Base-by-base conservation (phyloP, 2,329 filamentous ascomycete species). In the Diaporthe sp. region DNA sequence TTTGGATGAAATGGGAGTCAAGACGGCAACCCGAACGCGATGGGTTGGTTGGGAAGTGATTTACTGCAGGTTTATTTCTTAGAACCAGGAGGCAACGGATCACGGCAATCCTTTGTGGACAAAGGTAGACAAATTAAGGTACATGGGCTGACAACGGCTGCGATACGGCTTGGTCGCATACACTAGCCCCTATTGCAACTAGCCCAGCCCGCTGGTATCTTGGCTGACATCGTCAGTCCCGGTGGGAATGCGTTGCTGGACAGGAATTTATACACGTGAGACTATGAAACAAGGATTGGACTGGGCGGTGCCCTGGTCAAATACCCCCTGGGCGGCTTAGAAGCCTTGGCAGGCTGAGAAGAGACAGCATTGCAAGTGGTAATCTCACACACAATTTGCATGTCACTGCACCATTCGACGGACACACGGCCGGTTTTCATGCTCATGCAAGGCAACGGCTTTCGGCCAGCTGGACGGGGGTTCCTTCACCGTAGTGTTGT, bases 221-320 rank as follows among this genome's bases (percentile, higher is more conserved):
- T 67, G 61, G 61, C 61, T 67, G 61, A 67, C 61, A 67, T 67
- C 61, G 61, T 52, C 30, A 35, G 15, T 19, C 28, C 61, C 15
- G 58, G 38, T 33, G 30, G 28, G 19, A 35, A 30, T 50, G 61
- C 61, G 42, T 66, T 25, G 58, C 42, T 35, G 19, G 19, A 50
- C 10, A 50, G 9, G 40, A 22, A 50, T 35, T 66, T 50, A 19
- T 66, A 66, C 42, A 66, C 42, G 42, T 66, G 61, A 66, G 61
- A 66, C 42, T n/a, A 35, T n/a, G 35, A 66, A 35, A n/a, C 45
- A 67, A 52, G 61, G 45, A 67, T 67, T 19, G 22, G 19, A 50
- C 61, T 25, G 61, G 61, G 30, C 61, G 22, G 22, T 38, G 42
- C 30, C 61, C 22, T 67, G 40, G 42, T 25, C 17, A 7, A 47